These are phyloP conservation scores for Teratosphaeriaceae sp. DNA, from an alignment of 2,329 filamentous ascomycete species.

Conservation along the genomic window DNA sequence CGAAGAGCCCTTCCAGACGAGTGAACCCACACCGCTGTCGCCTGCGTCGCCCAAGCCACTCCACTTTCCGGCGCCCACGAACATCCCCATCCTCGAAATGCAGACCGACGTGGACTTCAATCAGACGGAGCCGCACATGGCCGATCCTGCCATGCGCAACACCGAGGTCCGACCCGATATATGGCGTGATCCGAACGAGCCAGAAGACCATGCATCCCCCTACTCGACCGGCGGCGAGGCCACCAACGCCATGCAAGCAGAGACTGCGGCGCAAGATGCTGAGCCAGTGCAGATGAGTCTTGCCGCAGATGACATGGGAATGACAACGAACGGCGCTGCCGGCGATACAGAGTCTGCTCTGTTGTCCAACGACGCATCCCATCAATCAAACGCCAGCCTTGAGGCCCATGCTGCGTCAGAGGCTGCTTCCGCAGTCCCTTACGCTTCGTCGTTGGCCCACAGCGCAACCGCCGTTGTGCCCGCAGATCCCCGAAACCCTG, in stretches of 20 bases:
- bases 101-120: conserved; percentile 68
- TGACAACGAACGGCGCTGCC: conserved; percentile 4
- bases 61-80: conserved; percentile 60
- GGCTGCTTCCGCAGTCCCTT: conserved; percentile 5
- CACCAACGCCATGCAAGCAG: not conserved
- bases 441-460: conserved; percentile 10
- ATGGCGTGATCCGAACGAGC: conserved; percentile 27
- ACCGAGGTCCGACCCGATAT: conserved; percentile 27
- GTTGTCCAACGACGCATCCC: conserved; percentile 16
- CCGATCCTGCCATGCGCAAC: conserved; percentile 26
- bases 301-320: conserved; percentile 17
- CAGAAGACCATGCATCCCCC: conserved; percentile 10
- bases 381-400: conserved; percentile 14
- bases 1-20: conserved; percentile 55
- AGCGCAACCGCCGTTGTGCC: conserved; percentile 9
- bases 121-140: conserved; percentile 55
- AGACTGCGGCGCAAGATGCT: conserved; percentile 4
- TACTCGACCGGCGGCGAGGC: conserved; percentile 17
- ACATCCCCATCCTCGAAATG: conserved; percentile 62
- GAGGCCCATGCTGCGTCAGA: conserved; percentile 1
- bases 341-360: conserved; percentile 4
- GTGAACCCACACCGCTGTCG: conserved; percentile 52
- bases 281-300: conserved; percentile 3
- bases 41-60: conserved; percentile 66
- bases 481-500: too few species aligned